These are phyloP conservation scores for Lodderomyces parapsilosis DNA, from an alignment of 1,139 yeast species.

Conservation along the genomic window DNA sequence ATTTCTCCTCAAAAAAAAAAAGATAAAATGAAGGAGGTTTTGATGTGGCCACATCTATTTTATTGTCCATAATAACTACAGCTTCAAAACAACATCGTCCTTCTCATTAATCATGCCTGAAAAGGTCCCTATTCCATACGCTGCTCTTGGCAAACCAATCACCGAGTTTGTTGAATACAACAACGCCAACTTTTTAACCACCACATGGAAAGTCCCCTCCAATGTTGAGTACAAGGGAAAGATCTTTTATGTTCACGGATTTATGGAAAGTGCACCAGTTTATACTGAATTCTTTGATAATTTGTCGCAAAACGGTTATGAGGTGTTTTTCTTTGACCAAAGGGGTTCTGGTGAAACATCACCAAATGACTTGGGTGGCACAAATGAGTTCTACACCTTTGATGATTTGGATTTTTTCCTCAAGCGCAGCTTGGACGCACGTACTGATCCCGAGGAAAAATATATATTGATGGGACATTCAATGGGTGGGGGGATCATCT, in stretches of 20 bases:
- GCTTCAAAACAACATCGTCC: too few relatives aligned
- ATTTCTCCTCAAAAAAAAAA: too few relatives aligned
- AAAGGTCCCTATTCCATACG: slow-evolving; percentile 30
- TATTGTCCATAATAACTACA: too few relatives aligned
- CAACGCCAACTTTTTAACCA: slow-evolving; percentile 41
- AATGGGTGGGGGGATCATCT: slow-evolving; percentile 90
- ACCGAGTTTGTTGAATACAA: slow-evolving; percentile 30
- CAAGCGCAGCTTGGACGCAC: slow-evolving; percentile 28
- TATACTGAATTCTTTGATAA: slow-evolving; percentile 62
- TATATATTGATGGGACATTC: slow-evolving; percentile 78
- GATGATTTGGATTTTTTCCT: slow-evolving; percentile 71
- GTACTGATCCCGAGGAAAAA: slow-evolving; percentile 32
- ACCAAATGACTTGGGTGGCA: slow-evolving; percentile 60
- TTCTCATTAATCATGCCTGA: slow-evolving; percentile 2
- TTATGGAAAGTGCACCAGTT: slow-evolving; percentile 60
- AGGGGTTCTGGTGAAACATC: slow-evolving; percentile 86
- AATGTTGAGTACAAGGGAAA: slow-evolving; percentile 48
- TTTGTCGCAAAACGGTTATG: slow-evolving; percentile 62
- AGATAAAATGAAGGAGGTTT: too few relatives aligned
- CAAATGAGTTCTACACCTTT: slow-evolving; percentile 63
- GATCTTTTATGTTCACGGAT: slow-evolving; percentile 75
- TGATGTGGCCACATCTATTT: too few relatives aligned
- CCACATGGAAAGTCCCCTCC: slow-evolving; percentile 39
- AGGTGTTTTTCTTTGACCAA: slow-evolving; percentile 77
- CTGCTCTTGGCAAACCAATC: slow-evolving; percentile 30